phyloP scores from a whole-genome alignment of 345 rosid genomes.

The Euphorbia peplus region DNA sequence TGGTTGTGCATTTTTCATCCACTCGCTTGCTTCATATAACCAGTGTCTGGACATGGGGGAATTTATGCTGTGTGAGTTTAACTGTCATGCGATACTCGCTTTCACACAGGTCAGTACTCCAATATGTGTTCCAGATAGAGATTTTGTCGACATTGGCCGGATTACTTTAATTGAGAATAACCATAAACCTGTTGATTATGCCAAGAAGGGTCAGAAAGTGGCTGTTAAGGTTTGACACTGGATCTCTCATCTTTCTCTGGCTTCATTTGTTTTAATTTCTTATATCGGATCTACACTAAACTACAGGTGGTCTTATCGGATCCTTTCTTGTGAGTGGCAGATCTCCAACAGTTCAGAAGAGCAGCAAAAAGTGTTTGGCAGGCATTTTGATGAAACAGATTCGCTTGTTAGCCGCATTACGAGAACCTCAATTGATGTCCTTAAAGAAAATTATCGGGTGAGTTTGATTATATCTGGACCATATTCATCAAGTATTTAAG shows the following conservation, averaged over 20 bases:
- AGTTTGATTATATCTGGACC: slow-evolving; percentile 15
- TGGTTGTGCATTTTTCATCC: too few species aligned
- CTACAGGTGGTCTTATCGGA: neutral
- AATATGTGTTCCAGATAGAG: slow-evolving; percentile 75
- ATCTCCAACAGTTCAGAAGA: slow-evolving; percentile 73
- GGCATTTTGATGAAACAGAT: slow-evolving; percentile 83
- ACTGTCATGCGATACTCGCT: slow-evolving; percentile 6
- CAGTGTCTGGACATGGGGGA: neutral
- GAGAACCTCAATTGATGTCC: slow-evolving; percentile 76
- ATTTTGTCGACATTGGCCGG: slow-evolving; percentile 80
- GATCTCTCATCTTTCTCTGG: neutral
- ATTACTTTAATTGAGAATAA: slow-evolving; percentile 75
- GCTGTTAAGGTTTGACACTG: slow-evolving; percentile 71
- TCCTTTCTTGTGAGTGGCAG: slow-evolving; percentile 33
- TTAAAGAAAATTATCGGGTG: slow-evolving; percentile 77
- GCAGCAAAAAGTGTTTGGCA: slow-evolving; percentile 85
- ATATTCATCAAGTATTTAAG: neutral
- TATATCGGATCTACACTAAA: neutral
- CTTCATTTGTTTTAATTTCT: neutral
- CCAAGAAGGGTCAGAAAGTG: slow-evolving; percentile 77
- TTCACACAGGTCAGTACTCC: slow-evolving; percentile 77
- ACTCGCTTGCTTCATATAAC: neutral
- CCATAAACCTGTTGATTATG: slow-evolving; percentile 67
- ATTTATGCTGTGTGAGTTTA: neutral
- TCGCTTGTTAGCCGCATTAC: slow-evolving; percentile 89